Evolutionary conservation across 495 filamentous ascomycete genomes (phyloP).

Genomic region (Annulohypoxylon maeteangense): DNA sequence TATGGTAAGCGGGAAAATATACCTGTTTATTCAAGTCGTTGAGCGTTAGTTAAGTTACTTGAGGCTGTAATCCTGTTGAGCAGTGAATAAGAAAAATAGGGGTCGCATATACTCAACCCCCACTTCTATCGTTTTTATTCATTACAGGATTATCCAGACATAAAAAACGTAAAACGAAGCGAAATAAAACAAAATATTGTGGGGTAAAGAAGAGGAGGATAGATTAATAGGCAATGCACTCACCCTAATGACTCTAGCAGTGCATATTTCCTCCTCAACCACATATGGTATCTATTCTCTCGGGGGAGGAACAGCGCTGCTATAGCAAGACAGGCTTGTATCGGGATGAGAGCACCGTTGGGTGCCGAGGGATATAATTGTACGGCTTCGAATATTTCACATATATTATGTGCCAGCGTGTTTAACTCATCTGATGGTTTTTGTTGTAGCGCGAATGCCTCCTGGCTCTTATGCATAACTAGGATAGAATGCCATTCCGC

Average conservation of each 20-base stretch:
- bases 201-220: background rate
- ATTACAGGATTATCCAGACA: background rate
- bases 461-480: constrained; percentile 82
- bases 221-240: constrained; percentile 49
- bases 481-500: constrained; percentile 82
- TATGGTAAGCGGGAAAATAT: constrained; percentile 80
- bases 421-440: constrained; percentile 60
- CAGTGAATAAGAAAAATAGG: background rate
- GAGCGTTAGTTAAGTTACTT: constrained; percentile 34
- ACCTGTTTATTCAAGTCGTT: constrained; percentile 61
- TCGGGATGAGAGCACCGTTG: constrained; percentile 72
- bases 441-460: constrained; percentile 53
- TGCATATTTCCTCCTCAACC: constrained; percentile 83
- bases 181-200: background rate
- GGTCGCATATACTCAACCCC: background rate
- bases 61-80: background rate
- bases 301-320: constrained; percentile 80
- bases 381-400: constrained; percentile 80
- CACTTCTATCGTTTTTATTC: background rate
- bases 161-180: background rate
- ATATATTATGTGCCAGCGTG: constrained; percentile 72
- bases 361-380: constrained; percentile 76
- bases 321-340: constrained; percentile 81
- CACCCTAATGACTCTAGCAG: constrained; percentile 85
- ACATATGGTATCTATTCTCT: constrained; percentile 78